Conservation (phyloP, 345 rosid species). For the Angophora floribunda region DNA sequence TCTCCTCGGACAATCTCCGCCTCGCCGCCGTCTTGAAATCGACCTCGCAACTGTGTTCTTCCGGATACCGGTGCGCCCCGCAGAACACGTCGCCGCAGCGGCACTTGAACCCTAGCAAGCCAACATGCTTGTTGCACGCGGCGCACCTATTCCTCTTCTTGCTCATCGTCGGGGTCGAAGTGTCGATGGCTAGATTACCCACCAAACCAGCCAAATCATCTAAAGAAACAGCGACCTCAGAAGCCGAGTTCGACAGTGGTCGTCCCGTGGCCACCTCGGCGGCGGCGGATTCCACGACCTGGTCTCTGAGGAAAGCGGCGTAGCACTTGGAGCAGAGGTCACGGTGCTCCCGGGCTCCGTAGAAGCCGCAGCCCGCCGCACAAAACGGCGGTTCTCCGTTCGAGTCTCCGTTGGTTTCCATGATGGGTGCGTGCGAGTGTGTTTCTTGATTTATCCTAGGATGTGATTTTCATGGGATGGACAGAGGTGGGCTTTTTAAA, state of each 20-base stretch:
- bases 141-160: slow-evolving; percentile 20
- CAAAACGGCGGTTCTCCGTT: background rate
- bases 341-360: background rate
- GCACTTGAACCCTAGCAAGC: slow-evolving; percentile 61
- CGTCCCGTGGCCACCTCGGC: background rate
- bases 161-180: rapidly evolving
- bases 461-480: background rate
- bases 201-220: background rate
- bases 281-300: background rate
- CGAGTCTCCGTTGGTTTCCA: background rate
- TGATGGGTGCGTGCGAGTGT: background rate
- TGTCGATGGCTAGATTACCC: rapidly evolving
- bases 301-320: background rate
- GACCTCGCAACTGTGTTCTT: slow-evolving; percentile 50
- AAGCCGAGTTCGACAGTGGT: background rate
- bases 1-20: slow-evolving; percentile 44
- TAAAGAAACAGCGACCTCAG: background rate
- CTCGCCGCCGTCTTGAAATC: slow-evolving; percentile 64
- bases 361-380: background rate
- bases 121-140: slow-evolving; percentile 52
- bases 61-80: slow-evolving; percentile 62
- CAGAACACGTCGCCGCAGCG: slow-evolving; percentile 67
- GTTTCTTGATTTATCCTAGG: background rate
- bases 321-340: background rate
- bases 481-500: background rate